Base-by-base conservation (phyloP, 225 moss, liverwort and hornwort genomes). In the Pleurozium schreberi region DNA sequence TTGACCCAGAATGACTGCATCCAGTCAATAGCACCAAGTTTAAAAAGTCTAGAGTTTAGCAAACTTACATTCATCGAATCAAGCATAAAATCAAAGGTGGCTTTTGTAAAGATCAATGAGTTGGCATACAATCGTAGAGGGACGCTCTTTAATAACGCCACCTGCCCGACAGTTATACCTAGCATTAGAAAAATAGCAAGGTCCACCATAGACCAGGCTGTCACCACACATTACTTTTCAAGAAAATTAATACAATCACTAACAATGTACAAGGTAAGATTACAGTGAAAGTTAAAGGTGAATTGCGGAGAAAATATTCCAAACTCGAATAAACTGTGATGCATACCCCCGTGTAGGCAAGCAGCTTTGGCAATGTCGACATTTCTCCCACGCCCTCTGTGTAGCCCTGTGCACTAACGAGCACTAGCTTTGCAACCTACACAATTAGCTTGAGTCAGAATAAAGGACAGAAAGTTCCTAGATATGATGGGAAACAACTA, bases 381-480 rank as follows among this genome's bases (percentile, higher is more conserved):
- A 96, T 93, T 45, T 97, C 95, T 86, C 98, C 97, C 84, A 96
- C 92, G 47, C 98, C 98, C 47, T 98, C 96, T 55, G 96, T 94
- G 92, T 97, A 99, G 68, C 96, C 95, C 93, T 99, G 97, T 85
- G 98, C 95, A 91, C 94, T 93, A 87, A 99, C 93, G 36, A 99
- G 95, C 76, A 99, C 94, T 90, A 99, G 92, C 91, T 95, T 99
- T 73, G 95, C 87, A 85, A 99, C 97, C 98, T 98, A 93, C 85
- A 93, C 42, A 31, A 76, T 31, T 47, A 73, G 18, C 78, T 49
- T 70, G 63, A 80, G 52, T 91, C 67, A 91, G 75, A 73, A 74
- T 90, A 52, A 34, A 65, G 60, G 85, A 65, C 81, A 64, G 65
- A 60, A 64, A 87, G 22, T 88, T 79, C 63, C 67, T 80, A 74